phyloP scores from a whole-genome alignment of 371 early-diverging fungal genomes.

The Mortierella sp. region DNA sequence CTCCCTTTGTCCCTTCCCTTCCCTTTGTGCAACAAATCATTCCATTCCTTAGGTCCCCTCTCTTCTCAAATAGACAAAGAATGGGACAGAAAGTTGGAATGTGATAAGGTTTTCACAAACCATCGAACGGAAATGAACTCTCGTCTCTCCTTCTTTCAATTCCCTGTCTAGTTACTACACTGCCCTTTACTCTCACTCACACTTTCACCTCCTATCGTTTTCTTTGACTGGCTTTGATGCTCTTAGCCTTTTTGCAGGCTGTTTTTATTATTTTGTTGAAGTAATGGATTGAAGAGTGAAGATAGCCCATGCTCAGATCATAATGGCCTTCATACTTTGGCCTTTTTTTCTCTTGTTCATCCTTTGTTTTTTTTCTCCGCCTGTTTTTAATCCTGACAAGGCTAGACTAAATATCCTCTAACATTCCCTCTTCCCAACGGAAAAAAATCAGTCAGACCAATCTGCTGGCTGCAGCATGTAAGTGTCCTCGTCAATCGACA shows the following conservation, averaged over 20 bases:
- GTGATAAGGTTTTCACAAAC: no score
- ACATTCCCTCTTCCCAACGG: neutral
- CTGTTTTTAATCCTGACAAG: neutral
- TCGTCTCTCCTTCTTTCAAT: no score
- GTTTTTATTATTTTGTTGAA: neutral
- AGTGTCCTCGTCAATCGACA: neutral
- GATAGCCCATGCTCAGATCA: neutral
- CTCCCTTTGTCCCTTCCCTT: neutral
- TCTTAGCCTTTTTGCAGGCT: neutral
- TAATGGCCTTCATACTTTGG: neutral
- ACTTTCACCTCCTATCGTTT: no score
- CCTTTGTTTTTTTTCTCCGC: neutral
- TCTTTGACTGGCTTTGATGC: no score
- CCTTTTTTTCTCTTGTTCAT: neutral
- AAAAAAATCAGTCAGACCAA: neutral
- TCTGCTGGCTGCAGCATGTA: neutral
- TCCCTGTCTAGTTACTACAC: no score
- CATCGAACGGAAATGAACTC: no score
- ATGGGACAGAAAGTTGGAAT: no score
- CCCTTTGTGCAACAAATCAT: neutral
- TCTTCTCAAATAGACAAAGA: no score
- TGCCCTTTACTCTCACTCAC: no score
- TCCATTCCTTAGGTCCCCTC: no score
- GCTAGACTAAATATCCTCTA: neutral
- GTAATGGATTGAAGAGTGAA: neutral